Conservation (phyloP, 106 monocot genomes). For the Apostasia ramifera region DNA sequence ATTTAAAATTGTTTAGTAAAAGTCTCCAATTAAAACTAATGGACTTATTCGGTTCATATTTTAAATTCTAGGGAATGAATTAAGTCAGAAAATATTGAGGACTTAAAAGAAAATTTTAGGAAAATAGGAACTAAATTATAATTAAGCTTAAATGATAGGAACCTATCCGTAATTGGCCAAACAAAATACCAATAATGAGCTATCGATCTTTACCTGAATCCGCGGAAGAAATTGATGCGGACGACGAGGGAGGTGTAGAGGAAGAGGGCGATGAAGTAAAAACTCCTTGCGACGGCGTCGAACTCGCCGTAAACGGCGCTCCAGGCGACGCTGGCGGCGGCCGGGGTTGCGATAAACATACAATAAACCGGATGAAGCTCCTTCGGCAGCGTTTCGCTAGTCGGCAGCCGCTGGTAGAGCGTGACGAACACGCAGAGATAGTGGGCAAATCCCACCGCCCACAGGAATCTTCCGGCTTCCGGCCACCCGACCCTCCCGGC, state of each 20-base stretch:
- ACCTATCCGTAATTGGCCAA: background rate
- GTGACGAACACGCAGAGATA: conserved; percentile 85
- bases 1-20: too few relatives aligned
- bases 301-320: conserved; percentile 57
- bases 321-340: conserved; percentile 83
- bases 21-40: too few relatives aligned
- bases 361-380: conserved; percentile 90
- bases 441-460: conserved; percentile 80
- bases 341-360: conserved; percentile 91
- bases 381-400: conserved; percentile 76
- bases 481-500: conserved; percentile 65
- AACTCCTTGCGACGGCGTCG: conserved; percentile 60
- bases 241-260: conserved; percentile 78
- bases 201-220: conserved; percentile 42
- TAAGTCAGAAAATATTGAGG: too few relatives aligned
- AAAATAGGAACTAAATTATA: background rate
- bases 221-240: conserved; percentile 86
- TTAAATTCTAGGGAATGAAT: too few relatives aligned
- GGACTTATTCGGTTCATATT: too few relatives aligned
- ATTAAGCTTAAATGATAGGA: background rate
- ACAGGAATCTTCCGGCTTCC: conserved; percentile 70
- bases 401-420: conserved; percentile 83
- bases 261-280: conserved; percentile 85
- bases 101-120: too few relatives aligned
- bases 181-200: background rate